A percentile compares a stretch with the other conserved stretches of the same genome.
Conservation (phyloP, 805 yeast genomes). For the Teunomyces aglyptinius region DNA sequence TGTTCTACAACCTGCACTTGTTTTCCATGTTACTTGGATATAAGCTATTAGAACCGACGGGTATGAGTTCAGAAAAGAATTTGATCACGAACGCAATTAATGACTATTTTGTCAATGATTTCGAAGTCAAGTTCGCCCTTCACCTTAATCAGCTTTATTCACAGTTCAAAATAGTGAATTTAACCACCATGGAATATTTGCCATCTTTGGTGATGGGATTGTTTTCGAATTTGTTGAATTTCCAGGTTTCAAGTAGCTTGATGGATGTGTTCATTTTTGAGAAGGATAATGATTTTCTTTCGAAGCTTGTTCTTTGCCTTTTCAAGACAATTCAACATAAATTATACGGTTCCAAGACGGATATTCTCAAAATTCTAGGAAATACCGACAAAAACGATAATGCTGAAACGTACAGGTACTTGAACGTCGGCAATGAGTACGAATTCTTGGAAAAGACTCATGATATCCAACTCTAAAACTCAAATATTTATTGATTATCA, state of each 20-base stretch:
- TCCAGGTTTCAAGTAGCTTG: slow-evolving; percentile 48
- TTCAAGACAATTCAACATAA: slow-evolving; percentile 45
- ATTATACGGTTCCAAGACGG: slow-evolving; percentile 50
- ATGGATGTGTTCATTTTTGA: slow-evolving; percentile 63
- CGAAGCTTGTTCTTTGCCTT: slow-evolving; percentile 53
- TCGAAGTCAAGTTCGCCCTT: slow-evolving; percentile 44
- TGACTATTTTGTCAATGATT: slow-evolving; percentile 30
- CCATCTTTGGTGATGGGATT: slow-evolving; percentile 40
- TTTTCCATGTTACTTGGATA: slow-evolving; percentile 13
- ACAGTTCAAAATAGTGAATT: slow-evolving; percentile 46
- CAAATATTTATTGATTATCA: slow-evolving; percentile 1
- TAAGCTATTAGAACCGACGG: slow-evolving; percentile 6
- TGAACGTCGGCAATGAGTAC: slow-evolving; percentile 50
- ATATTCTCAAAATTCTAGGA: slow-evolving; percentile 37
- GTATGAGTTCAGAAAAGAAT: not conserved
- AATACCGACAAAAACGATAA: not conserved
- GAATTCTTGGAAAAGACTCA: slow-evolving; percentile 38
- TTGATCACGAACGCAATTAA: slow-evolving; percentile 7
- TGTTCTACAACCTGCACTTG: slow-evolving; percentile 34
- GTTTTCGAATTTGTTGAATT: slow-evolving; percentile 44
- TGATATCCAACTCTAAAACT: slow-evolving; percentile 3
- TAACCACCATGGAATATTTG: slow-evolving; percentile 44
- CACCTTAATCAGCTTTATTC: slow-evolving; percentile 43
- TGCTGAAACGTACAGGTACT: slow-evolving; percentile 22
- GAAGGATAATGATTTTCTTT: slow-evolving; percentile 44